Percentiles rank a stretch among this genome's conserved stretches.
These are phyloP conservation scores for Ascochyta clinopodiicola DNA, from an alignment of 2,329 filamentous ascomycete genomes.

Conservation along the genomic window DNA sequence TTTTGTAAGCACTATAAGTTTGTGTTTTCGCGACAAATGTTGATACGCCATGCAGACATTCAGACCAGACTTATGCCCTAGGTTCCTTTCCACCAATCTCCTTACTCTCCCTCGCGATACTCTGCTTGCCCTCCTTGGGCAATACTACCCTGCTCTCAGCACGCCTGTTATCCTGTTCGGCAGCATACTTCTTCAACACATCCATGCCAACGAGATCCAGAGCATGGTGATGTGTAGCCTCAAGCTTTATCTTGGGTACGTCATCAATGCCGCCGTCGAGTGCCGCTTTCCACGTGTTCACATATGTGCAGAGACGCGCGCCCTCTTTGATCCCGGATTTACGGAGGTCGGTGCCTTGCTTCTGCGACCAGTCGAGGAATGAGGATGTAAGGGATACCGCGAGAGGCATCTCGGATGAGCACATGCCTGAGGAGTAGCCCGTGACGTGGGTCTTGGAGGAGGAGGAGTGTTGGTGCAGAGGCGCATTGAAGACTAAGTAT, in stretches of 20 bases:
- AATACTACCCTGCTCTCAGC: conserved; percentile 12
- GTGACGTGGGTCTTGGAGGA: conserved; percentile 14
- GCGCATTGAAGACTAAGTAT: conserved; percentile 30
- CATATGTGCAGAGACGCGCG: conserved; percentile 67
- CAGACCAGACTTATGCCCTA: conserved; percentile 17
- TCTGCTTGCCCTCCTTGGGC: conserved; percentile 15
- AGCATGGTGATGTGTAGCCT: conserved; percentile 59
- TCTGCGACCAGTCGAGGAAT: conserved; percentile 66
- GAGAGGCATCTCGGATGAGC: conserved; percentile 47
- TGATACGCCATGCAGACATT: too few relatives aligned
- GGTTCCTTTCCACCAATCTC: conserved; percentile 38
- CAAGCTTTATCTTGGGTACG: conserved; percentile 55
- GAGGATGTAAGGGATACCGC: conserved; percentile 63
- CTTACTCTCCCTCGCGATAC: conserved; percentile 23
- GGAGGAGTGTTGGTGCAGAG: conserved; percentile 32
- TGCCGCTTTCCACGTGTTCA: conserved; percentile 60
- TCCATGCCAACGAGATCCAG: conserved; percentile 55
- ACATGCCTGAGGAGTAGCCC: conserved; percentile 24
- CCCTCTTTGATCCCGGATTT: conserved; percentile 60
- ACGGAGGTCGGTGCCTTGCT: conserved; percentile 64
- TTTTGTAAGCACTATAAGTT: too few relatives aligned
- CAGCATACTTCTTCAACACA: conserved; percentile 57
- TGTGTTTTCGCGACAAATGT: too few relatives aligned
- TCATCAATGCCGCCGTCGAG: conserved; percentile 25
- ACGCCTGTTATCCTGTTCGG: conserved; percentile 38